phyloP scores from a whole-genome alignment of 345 rosid genomes.

The Eucalyptus victrix region DNA sequence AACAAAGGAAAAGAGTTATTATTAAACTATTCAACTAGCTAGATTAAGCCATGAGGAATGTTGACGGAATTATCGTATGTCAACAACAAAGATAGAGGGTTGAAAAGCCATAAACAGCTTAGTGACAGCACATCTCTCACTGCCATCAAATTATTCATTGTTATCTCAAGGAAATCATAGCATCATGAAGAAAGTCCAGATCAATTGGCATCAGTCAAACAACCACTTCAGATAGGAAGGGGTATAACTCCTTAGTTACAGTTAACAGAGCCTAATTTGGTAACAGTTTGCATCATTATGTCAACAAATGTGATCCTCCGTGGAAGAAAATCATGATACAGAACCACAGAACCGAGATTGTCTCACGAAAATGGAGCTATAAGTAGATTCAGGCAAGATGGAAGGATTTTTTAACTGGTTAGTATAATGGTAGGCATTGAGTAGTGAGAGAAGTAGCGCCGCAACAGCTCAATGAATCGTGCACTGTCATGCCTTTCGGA shows the following conservation, averaged over 20 bases:
- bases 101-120: not conserved
- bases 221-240: not conserved
- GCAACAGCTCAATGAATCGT: too few species aligned
- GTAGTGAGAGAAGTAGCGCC: fast-evolving
- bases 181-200: not conserved
- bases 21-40: not conserved
- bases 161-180: not conserved
- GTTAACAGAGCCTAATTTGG: not conserved
- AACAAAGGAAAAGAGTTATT: not conserved
- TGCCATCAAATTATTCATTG: not conserved
- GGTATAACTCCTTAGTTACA: fast-evolving
- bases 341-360: too few species aligned
- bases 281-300: not conserved
- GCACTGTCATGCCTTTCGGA: too few species aligned
- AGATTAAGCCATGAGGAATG: not conserved
- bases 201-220: fast-evolving
- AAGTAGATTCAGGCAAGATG: too few species aligned
- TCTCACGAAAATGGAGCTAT: too few species aligned
- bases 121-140: not conserved
- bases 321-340: fast-evolving
- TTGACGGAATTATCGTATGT: not conserved
- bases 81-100: fast-evolving
- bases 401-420: too few species aligned
- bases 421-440: fast-evolving
- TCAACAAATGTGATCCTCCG: too few species aligned